Evolutionary conservation across 1,284 basidiomycete species (phyloP), one percentile per base, ranked within the genome.

Genomic region (Moniliophthora roreri): DNA sequence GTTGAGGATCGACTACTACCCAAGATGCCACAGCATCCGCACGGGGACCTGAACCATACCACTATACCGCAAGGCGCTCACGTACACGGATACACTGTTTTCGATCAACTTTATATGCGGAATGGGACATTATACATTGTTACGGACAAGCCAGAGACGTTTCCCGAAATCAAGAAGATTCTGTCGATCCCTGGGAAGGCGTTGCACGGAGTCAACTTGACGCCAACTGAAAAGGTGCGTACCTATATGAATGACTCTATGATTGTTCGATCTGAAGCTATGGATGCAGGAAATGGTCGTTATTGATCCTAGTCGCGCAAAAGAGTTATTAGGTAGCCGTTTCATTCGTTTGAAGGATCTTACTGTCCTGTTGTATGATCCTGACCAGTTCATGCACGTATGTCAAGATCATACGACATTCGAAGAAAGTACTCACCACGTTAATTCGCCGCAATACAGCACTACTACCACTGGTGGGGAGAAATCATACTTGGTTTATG

Each of bases 381-480:
- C 66, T 0, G 52, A 65, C 10, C 70, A 72, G 51, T 75, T 70
- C 50, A 69, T 71, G 63, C 49, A 55, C 26, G 73, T 73, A 52
- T 21, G 63, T 59, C n/a, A 21, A n/a, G 34, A 32, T 35, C 32
- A 48, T 35, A 23, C 21, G 36, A 24, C 16, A 26, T 39, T 42
- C 21, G 18, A 36, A 39, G 23, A 24, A 10, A 9, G 48, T 4
- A 13, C 15, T 24, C 9, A 11, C 26, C 39, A n/a, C 48, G 23
- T 35, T 45, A 24, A 20, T 46, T 50, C 18, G n/a, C n/a, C n/a
- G n/a, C n/a, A n/a, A n/a, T n/a, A n/a, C 50, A 77, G 74, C 74
- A 75, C 57, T 74, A 67, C 48, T 75, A 75, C 50, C 73, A 76
- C 52, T 75, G 71, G 71, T 76, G 73, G 68, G 73, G 74, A 1